These are phyloP conservation scores for Collariella sp. DNA, from an alignment of 495 filamentous ascomycete species.

Conservation along the genomic window DNA sequence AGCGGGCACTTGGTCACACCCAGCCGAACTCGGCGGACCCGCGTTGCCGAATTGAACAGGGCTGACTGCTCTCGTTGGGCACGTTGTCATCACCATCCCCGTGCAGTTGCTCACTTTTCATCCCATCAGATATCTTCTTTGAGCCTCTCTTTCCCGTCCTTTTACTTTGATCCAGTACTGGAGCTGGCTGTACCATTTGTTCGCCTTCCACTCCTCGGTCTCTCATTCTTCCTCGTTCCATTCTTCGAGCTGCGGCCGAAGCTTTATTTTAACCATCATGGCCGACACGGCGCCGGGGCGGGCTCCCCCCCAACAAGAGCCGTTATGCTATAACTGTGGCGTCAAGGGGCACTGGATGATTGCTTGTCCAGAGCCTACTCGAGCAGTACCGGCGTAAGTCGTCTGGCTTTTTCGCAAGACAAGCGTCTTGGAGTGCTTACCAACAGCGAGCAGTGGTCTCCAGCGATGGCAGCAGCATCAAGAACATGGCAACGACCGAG, in stretches of 20 bases:
- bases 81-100: no score
- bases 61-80: no score
- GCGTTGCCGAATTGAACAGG: no score
- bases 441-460: conserved; percentile 30
- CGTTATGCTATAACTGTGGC: conserved; percentile 46
- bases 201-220: not conserved
- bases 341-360: conserved; percentile 39
- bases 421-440: not conserved
- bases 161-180: no score
- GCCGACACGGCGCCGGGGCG: conserved; percentile 30
- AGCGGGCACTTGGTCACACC: no score
- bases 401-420: not conserved
- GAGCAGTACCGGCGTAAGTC: conserved; percentile 53
- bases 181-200: not conserved
- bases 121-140: no score
- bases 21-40: no score
- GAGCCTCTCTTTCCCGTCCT: no score
- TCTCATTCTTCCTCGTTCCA: not conserved
- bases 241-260: not conserved
- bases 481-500: conserved; percentile 26
- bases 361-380: conserved; percentile 42
- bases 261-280: conserved; percentile 16
- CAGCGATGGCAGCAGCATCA: conserved; percentile 35
- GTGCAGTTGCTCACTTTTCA: no score
- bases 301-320: conserved; percentile 26